Evolutionary conservation across 192 early-diverging fungal genomes (phyloP).

Genomic region (Bifiguratus adelaidae): DNA sequence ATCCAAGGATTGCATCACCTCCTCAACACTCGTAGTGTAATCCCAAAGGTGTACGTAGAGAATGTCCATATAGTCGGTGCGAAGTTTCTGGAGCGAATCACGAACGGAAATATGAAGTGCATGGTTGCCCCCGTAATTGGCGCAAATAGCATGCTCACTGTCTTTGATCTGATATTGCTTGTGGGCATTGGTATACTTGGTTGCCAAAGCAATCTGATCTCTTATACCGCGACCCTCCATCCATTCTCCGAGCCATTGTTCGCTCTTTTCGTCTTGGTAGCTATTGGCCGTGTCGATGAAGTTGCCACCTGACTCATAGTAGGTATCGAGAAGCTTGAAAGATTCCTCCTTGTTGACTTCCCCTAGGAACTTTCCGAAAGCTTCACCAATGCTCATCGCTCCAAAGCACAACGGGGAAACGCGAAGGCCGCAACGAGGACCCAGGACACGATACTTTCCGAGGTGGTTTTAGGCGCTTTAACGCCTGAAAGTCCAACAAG

Average conservation of each 20-base stretch:
- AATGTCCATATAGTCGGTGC: slow-evolving; percentile 30
- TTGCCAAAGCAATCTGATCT: slow-evolving; percentile 43
- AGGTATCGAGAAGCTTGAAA: slow-evolving; percentile 34
- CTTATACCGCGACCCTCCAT: slow-evolving; percentile 26
- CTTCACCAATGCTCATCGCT: slow-evolving; percentile 11
- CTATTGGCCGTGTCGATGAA: slow-evolving; percentile 43
- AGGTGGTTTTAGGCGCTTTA: too few relatives aligned
- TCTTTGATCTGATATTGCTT: background rate
- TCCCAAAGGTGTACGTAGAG: slow-evolving; percentile 35
- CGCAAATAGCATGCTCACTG: slow-evolving; percentile 5
- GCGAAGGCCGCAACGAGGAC: slow-evolving; percentile 13
- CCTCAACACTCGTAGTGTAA: slow-evolving; percentile 37
- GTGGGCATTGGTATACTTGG: slow-evolving; percentile 26
- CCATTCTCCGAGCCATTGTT: slow-evolving; percentile 44
- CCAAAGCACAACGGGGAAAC: slow-evolving; percentile 28
- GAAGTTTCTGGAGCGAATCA: slow-evolving; percentile 36
- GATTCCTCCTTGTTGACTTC: slow-evolving; percentile 19
- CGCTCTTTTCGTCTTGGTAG: slow-evolving; percentile 43
- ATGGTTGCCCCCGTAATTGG: slow-evolving; percentile 22
- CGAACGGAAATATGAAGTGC: slow-evolving; percentile 41
- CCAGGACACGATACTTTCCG: background rate
- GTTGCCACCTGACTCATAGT: slow-evolving; percentile 33
- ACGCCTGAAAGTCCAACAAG: too few relatives aligned
- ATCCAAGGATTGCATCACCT: slow-evolving; percentile 50
- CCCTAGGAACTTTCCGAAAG: background rate